Conservation (phyloP, 1,139 yeast genomes). For the Kodamaea plutei region DNA sequence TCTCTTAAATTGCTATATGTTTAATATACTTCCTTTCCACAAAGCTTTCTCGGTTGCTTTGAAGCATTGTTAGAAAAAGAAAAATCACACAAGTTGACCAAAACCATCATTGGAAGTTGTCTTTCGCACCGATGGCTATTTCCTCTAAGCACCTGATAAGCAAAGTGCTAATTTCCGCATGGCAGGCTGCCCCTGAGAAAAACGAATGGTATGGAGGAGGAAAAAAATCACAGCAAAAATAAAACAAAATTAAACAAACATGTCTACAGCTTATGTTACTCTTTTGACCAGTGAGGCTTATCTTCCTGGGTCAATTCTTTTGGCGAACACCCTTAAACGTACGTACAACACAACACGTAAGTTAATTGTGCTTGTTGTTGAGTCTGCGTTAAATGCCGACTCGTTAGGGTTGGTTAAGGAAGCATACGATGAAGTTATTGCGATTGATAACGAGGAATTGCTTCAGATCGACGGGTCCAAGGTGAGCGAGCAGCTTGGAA, state of each 20-base stretch:
- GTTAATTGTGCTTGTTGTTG: conserved; percentile 22
- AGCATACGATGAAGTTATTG: conserved; percentile 24
- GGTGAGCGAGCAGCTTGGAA: conserved; percentile 19
- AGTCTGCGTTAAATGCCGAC: conserved; percentile 14
- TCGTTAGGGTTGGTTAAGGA: conserved; percentile 16
- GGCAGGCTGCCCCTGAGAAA: no score
- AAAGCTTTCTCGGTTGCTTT: no score
- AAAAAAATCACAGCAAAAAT: conserved; percentile 1
- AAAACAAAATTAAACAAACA: no score
- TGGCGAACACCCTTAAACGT: conserved; percentile 21
- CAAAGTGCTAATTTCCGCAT: no score
- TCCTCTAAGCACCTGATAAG: no score
- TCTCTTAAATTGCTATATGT: no score
- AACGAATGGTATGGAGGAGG: no score
- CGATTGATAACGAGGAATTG: conserved; percentile 18
- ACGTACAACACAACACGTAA: conserved; percentile 18
- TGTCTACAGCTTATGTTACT: conserved; percentile 28
- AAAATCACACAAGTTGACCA: no score
- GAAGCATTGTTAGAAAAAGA: no score
- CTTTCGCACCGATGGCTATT: no score
- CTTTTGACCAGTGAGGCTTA: conserved; percentile 27
- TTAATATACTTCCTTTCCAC: no score
- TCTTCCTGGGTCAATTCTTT: conserved; percentile 29
- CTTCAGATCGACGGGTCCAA: conserved; percentile 19
- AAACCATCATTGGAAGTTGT: no score